Base-by-base conservation (phyloP, 208 protist genomes). In the Spironucleus salmonicida region DNA sequence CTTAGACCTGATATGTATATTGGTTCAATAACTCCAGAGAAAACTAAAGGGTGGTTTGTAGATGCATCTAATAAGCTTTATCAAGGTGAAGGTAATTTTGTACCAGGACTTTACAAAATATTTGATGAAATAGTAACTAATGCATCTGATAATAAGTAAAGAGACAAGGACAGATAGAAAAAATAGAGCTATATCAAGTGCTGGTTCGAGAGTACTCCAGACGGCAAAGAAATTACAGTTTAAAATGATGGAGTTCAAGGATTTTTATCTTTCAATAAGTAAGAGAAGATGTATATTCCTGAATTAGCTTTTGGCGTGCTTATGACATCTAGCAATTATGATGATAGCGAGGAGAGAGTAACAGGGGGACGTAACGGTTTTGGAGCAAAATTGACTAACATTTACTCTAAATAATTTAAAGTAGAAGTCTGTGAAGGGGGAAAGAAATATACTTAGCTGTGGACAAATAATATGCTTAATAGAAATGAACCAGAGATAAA, bases 91-190 rank as follows among this genome's bases (percentile, higher is more conserved):
- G 64, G 32, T 7, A 40, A 49, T 23, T 61, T 75, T 59, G 49
- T 58, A 11, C 78, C 78, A 26, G 96, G 92, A 29, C 85, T 99
- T 13, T 98, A 94, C 81, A 99, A 99, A 88, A 98, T 99, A 45
- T 99, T 99, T 79, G 97, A 99, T 82, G 97, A 99, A 85, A 98
- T 99, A 80, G 84, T 99, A 1, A 96, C 99, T 2, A 99, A 99
- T 88, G 97, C 96, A 9, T 90, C 95, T 0, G 97, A 99, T 85
- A 97, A 99, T 84, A 94, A 94, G 75, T 91, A 98, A 78, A 88
- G 95, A 27, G 94, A 99, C 62, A 23, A 34, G 1, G 38, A 62
- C 32, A 62, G 59, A 35, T 62, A n/a, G 19, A 9, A n/a, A 11
- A 40, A 49, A 38, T 49, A 76, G 42, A 77, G 32, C 11, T 29